Percentiles rank a stretch among this genome's conserved stretches.
Conservation (phyloP, 371 early-diverging fungal species). For the Globomyces sp. region DNA sequence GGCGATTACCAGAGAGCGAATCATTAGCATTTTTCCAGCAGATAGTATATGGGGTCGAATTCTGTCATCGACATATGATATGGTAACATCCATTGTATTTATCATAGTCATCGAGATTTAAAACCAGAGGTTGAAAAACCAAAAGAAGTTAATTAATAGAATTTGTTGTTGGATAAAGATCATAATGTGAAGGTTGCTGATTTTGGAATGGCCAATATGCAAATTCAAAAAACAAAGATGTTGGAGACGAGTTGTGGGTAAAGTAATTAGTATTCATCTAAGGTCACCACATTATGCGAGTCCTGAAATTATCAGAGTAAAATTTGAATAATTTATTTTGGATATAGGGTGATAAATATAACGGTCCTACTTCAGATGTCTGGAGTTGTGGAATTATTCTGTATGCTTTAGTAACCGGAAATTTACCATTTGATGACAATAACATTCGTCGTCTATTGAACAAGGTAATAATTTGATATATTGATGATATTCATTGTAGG, state of each 20-base stretch:
- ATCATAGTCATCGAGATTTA: slow-evolving; percentile 88
- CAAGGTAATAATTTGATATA: slow-evolving; percentile 49
- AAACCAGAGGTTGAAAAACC: slow-evolving; percentile 71
- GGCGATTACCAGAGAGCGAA: slow-evolving; percentile 80
- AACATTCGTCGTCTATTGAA: slow-evolving; percentile 73
- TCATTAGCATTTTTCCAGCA: slow-evolving; percentile 94
- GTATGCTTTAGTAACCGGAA: slow-evolving; percentile 83
- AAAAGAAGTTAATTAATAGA: slow-evolving; percentile 34
- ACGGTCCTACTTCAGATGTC: slow-evolving; percentile 83
- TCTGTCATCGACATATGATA: slow-evolving; percentile 89
- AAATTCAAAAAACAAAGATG: slow-evolving; percentile 59
- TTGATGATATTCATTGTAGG: slow-evolving; percentile 18
- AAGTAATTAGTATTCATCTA: slow-evolving; percentile 23
- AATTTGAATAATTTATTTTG: no score
- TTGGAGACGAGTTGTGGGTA: slow-evolving; percentile 80
- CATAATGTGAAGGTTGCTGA: slow-evolving; percentile 80
- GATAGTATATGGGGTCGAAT: slow-evolving; percentile 90
- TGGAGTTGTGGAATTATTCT: slow-evolving; percentile 94
- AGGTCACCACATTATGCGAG: slow-evolving; percentile 90
- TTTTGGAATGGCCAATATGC: slow-evolving; percentile 84
- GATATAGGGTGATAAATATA: slow-evolving; percentile 66
- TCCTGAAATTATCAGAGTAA: slow-evolving; percentile 79
- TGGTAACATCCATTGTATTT: slow-evolving; percentile 52
- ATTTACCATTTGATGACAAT: slow-evolving; percentile 92
- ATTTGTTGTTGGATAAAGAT: slow-evolving; percentile 85